Base-by-base conservation (phyloP, 2,329 filamentous ascomycete species). In the Xylariaceae sp. region DNA sequence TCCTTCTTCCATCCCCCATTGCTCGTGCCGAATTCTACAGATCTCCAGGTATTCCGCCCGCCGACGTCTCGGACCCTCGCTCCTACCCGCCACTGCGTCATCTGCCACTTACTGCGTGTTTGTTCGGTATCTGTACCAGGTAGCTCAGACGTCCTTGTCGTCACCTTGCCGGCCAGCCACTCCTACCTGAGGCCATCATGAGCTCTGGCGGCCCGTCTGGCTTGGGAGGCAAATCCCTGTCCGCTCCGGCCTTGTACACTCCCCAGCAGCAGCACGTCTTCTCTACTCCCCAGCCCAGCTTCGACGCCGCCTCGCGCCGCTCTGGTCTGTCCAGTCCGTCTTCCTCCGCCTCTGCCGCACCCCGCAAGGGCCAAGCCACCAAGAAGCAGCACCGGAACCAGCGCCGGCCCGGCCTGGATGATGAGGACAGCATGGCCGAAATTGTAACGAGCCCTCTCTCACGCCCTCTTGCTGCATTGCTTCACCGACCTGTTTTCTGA, bases 361-460 rank as follows among this genome's bases (percentile, higher is more conserved):
- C 89, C 47, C 82, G 92, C 63, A 96, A 89, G 71, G 84, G 80
- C 48, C 93, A 97, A 73, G 77, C 75, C 42, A 77, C 81, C 48
- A 88, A 87, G 70, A 92, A 87, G 69, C 90, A 94, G 71, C 90
- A 97, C 74, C 91, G 90, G 68, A 84, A 83, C 58, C 88, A 91
- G 66, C 87, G 86, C 64, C 85, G 86, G 66, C 38, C 67, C 70
- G 38, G 72, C 44, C 75, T 87, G 61, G 81, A 87, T 68, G 86
- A 92, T 75, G 91, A 96, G 75, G 91, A 96, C 81, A 84, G 83
- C 63, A 86, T 95, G 82, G 90, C 85, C 59, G 91, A 97, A 75
- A 78, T 92, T 22, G 66, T 74, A 71, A 82, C 22, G 7, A 28
- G 22, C 22, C 22, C 22, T 78, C 38, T n/a, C 11, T 18, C 12